phyloP scores from a whole-genome alignment of 2,329 filamentous ascomycete genomes.

The Fusarium bactridioides region DNA sequence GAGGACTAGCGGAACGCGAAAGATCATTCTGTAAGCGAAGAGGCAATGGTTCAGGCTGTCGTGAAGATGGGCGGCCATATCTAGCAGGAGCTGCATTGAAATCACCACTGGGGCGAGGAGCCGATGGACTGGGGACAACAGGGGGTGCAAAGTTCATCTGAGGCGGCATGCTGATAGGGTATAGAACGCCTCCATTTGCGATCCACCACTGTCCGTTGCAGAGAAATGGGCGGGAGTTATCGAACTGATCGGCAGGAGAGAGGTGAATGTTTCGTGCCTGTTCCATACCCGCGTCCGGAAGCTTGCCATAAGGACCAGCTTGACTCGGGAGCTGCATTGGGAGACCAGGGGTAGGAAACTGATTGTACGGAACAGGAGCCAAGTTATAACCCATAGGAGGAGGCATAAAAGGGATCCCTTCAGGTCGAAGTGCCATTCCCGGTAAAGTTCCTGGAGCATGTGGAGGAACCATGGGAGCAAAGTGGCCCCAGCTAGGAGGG shows the following conservation, averaged over 20 bases:
- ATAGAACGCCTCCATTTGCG: slow-evolving; percentile 42
- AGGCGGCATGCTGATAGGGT: slow-evolving; percentile 22
- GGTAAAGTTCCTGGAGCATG: slow-evolving; percentile 43
- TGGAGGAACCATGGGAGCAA: slow-evolving; percentile 45
- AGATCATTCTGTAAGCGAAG: neutral
- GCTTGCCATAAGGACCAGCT: slow-evolving; percentile 39
- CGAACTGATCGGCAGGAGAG: slow-evolving; percentile 55
- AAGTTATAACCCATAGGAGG: slow-evolving; percentile 51
- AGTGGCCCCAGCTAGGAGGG: slow-evolving; percentile 42
- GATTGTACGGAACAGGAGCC: slow-evolving; percentile 38
- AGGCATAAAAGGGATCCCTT: slow-evolving; percentile 50
- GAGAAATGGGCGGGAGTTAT: slow-evolving; percentile 55
- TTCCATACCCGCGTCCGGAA: slow-evolving; percentile 44
- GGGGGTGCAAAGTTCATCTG: slow-evolving; percentile 40
- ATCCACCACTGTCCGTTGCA: slow-evolving; percentile 56
- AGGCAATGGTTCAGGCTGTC: neutral
- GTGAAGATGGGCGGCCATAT: slow-evolving; percentile 1
- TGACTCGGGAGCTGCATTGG: slow-evolving; percentile 29
- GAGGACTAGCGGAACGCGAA: slow-evolving; percentile 46
- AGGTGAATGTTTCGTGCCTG: slow-evolving; percentile 46
- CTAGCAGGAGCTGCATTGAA: neutral
- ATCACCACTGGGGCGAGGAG: slow-evolving; percentile 10
- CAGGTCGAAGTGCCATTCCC: slow-evolving; percentile 43
- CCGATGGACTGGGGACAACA: slow-evolving; percentile 28
- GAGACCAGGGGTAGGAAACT: slow-evolving; percentile 24